Conservation (phyloP, 495 filamentous ascomycete species). For the Neurospora sp. region DNA sequence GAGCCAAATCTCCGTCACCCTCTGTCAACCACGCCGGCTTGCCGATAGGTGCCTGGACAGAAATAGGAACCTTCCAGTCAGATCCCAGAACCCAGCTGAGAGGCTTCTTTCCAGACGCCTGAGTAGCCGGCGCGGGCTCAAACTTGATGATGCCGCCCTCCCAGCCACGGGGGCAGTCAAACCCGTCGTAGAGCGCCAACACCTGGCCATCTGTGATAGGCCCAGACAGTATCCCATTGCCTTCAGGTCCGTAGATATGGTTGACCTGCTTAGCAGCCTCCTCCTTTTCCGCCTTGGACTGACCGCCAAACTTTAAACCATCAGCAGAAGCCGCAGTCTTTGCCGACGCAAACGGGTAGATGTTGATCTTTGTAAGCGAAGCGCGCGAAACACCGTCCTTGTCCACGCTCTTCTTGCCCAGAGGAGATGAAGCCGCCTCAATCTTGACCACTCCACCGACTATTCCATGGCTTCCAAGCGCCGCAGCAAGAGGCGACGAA, state of each 20-base stretch:
- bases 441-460: slow-evolving; percentile 84
- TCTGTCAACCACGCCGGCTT: slow-evolving; percentile 44
- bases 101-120: slow-evolving; percentile 38
- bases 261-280: slow-evolving; percentile 49
- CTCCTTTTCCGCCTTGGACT: slow-evolving; percentile 66
- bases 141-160: slow-evolving; percentile 72
- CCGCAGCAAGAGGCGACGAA: slow-evolving; percentile 62
- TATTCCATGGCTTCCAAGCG: slow-evolving; percentile 57
- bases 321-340: slow-evolving; percentile 46
- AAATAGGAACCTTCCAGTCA: slow-evolving; percentile 60
- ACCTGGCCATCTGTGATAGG: slow-evolving; percentile 84
- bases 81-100: slow-evolving; percentile 68
- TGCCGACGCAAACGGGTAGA: slow-evolving; percentile 64
- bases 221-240: slow-evolving; percentile 63
- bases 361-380: slow-evolving; percentile 47
- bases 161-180: slow-evolving; percentile 40
- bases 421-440: slow-evolving; percentile 45
- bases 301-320: slow-evolving; percentile 79
- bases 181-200: slow-evolving; percentile 37
- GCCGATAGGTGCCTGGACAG: slow-evolving; percentile 60
- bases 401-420: slow-evolving; percentile 22
- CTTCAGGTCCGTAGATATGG: slow-evolving; percentile 44
- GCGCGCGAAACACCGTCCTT: slow-evolving; percentile 19
- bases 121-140: slow-evolving; percentile 42
- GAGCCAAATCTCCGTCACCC: slow-evolving; percentile 39